Percentiles rank a stretch among this genome's conserved stretches.
phyloP scores from a whole-genome alignment of 768 basidiomycete genomes.

The Clavulina sp. region DNA sequence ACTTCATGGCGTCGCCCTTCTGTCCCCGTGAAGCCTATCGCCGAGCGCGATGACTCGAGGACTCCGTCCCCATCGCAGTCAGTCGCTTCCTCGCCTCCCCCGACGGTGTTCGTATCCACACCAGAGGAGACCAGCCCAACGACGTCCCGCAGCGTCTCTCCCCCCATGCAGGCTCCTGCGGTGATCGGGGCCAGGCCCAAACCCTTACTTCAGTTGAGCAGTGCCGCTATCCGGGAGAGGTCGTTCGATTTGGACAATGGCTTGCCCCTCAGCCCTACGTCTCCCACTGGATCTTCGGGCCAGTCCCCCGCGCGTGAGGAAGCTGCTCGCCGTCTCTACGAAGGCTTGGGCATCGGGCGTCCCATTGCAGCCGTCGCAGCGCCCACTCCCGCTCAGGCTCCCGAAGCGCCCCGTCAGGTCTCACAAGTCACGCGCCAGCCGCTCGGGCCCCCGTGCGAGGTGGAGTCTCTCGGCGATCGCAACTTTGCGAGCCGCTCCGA shows the following conservation, averaged over 20 bases:
- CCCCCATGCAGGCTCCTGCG: background rate
- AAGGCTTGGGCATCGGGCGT: slow-evolving; percentile 73
- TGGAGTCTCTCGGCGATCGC: slow-evolving; percentile 72
- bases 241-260: background rate
- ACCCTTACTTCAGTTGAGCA: slow-evolving; percentile 39
- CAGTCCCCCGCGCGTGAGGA: slow-evolving; percentile 66
- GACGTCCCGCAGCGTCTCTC: background rate
- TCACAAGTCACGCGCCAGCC: slow-evolving; percentile 67
- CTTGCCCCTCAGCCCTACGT: background rate
- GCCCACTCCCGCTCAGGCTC: slow-evolving; percentile 16
- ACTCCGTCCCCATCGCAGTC: slow-evolving; percentile 25
- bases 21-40: slow-evolving; percentile 49
- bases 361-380: slow-evolving; percentile 32
- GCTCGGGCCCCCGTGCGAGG: slow-evolving; percentile 70
- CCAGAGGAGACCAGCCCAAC: slow-evolving; percentile 27
- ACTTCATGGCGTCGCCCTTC: slow-evolving; percentile 61
- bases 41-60: slow-evolving; percentile 41
- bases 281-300: slow-evolving; percentile 26
- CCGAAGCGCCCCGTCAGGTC: slow-evolving; percentile 32
- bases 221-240: slow-evolving; percentile 18
- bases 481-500: too few species aligned
- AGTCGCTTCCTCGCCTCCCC: slow-evolving; percentile 32
- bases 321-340: slow-evolving; percentile 70
- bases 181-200: slow-evolving; percentile 35
- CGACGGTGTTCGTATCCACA: slow-evolving; percentile 50